Evolutionary conservation across 345 rosid genomes (phyloP), one percentile per base, ranked within the genome.

Genomic region (Lenwebbia sp.): DNA sequence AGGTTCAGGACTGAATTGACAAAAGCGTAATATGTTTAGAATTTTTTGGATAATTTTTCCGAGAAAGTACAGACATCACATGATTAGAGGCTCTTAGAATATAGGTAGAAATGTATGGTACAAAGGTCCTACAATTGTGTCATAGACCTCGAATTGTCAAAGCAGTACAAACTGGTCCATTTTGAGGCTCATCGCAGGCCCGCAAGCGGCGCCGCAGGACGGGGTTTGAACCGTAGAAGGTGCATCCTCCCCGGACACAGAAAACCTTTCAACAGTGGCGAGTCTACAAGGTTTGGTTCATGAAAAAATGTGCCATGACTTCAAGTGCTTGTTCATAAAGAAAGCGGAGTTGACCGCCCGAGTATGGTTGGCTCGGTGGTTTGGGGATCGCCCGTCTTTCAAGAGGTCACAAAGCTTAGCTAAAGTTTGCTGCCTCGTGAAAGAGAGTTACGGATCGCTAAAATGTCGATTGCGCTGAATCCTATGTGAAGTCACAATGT

Each of bases 401-500:
- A 23, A 23, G 13, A 23, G 58, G 12, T 55, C 76, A 17, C 10
- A 30, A 65, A 65, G 23, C 41, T 30, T 30, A 33, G 40, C 6
- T 65, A 65, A 17, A 65, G 1, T 33, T 65, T 14, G 22, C 22
- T 9, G 30, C 21, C 22, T 60, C 21, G 0, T 13, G 14, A 3
- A 28, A 28, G 10, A 62, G 74, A 62, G 0, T 7, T 14, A 28
- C 7, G 5, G 22, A 62, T 3, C 15, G 37, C 30, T 30, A 30
- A 62, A 62, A 62, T 0, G 5, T 15, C 19, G 30, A 1, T 62
- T 62, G 41, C 0, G 1, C 23, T 7, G 15, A 30, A 62, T 2
- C 2, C 7, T 14, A 62, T 62, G 5, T 7, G 17, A 62, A 62
- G 19, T 30, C 37, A 30, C 0, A 62, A 30, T 30, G 9, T 30